Evolutionary conservation across 208 protist species (phyloP), one percentile per base, ranked within the genome.

Genomic region (Trypanosomatidae sp.): DNA sequence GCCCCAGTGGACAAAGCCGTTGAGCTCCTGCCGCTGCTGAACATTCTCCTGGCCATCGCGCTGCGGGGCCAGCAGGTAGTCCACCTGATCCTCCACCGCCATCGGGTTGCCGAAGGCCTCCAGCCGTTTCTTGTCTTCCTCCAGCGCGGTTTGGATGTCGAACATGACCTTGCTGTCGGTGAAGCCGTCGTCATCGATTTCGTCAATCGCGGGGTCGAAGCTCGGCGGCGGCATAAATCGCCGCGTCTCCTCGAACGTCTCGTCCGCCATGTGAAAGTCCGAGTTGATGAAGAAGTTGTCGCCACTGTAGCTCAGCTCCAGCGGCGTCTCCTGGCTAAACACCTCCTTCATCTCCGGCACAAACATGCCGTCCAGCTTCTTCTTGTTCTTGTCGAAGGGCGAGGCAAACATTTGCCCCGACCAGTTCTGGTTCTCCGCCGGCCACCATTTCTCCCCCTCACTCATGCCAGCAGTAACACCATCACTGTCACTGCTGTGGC

Each of bases 51-150:
- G 77, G 0, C 88, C 90, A 19, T 94, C 87, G 12, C 92, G 92
- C 73, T 93, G 88, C 25, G 92, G 89, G 30, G 89, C 84, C 25
- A 96, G 83, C 2, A 96, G 85, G 70, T 86, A 83, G 73, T 96
- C 89, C 47, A 96, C 85, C 76, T 96, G 89, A 69, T 96, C 92
- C 78, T 96, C 88, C 13, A 93, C 90, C 58, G 87, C 70, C 76
- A 96, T 80, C 33, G 92, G 92, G 76, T 96, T 96, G 66, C 89
- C 92, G 80, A 96, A 95, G 2, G 92, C 92, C 79, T 96, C 92
- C 22, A 96, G 82, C 39, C 89, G 82, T 76, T 77, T 73, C 72
- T 90, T 94, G 69, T 96, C 92, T 62, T 92, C 92, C 55, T 93
- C 88, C n/a, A 93, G 62, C 2, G 92, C 92, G 33, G 88, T 83